Base-by-base conservation (phyloP, 805 yeast species). In the Isabelozyma gotoi region DNA sequence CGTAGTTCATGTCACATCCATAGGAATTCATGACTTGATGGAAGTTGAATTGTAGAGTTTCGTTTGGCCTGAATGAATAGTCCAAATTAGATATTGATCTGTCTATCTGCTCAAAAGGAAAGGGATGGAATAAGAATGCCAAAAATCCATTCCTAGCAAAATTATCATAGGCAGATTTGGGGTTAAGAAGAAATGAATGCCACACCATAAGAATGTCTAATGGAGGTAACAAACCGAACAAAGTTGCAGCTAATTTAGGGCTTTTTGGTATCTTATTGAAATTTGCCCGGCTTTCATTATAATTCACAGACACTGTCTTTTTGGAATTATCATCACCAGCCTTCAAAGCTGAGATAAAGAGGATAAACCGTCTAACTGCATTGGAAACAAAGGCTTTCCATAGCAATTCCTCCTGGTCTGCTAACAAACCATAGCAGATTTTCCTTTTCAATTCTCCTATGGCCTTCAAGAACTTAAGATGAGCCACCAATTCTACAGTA, bases 351-450 rank as follows among this genome's bases (percentile, higher is more conserved):
- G 53, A 51, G 7, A 57, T 49, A 40, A 56, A 54, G 4, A 55
- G 18, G 2, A 50, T 49, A 36, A 60, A 62, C 14, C 62, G 39
- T 31, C 58, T 42, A 5, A 52, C 59, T 0, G 65, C 59, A 19
- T 44, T 37, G 2, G 64, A 52, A 11, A 60, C 44, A 40, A 49
- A 60, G 8, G 49, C 47, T 38, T 57, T 51, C 65, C 65, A 62
- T 1, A 21, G 20, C 29, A 36, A 5, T 6, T 10, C 37, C n/a
- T 14, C n/a, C 5, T 11, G n/a, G 16, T 31, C 33, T 11, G 6
- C 15, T 12, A 12, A 12, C 14, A 14, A 12, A 31, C 33, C 33
- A 31, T 12, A 14, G 34, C 38, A 36, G 3, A 58, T 39, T 5
- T 36, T 27, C n/a, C 39, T 18, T 33, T 57, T 57, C 45, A 59